These are phyloP conservation scores for Adansonia digitata DNA, from an alignment of 345 rosid species.

Conservation along the genomic window DNA sequence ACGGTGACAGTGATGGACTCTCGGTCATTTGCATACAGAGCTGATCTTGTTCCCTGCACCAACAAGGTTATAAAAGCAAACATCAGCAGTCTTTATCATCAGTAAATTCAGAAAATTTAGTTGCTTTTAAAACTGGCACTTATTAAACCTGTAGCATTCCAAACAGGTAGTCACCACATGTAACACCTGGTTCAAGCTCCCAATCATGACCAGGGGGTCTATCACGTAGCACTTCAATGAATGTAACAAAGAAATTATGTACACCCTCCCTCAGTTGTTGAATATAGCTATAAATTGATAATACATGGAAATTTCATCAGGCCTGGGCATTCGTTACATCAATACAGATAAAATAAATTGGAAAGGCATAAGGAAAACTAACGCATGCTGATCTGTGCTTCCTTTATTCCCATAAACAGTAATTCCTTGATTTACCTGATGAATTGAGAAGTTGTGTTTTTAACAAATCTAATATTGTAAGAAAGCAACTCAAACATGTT, in stretches of 20 bases:
- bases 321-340: background rate
- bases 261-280: slow-evolving; percentile 99
- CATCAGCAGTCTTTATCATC: background rate
- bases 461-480: background rate
- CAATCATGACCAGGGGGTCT: slow-evolving; percentile 99
- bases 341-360: background rate
- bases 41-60: slow-evolving; percentile 93
- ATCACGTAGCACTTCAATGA: slow-evolving; percentile 91
- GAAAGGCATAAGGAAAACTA: slow-evolving; percentile 30
- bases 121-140: background rate
- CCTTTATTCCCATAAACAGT: slow-evolving; percentile 98
- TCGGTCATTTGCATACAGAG: slow-evolving; percentile 78
- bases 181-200: slow-evolving; percentile 99
- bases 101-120: background rate
- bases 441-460: slow-evolving; percentile 18
- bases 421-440: slow-evolving; percentile 94
- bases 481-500: background rate
- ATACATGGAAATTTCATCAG: slow-evolving; percentile 9
- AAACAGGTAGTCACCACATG: slow-evolving; percentile 96
- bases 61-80: slow-evolving; percentile 9
- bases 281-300: slow-evolving; percentile 57
- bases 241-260: slow-evolving; percentile 92
- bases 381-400: slow-evolving; percentile 99
- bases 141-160: slow-evolving; percentile 92
- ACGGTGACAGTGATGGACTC: slow-evolving; percentile 89